Evolutionary conservation across 345 rosid species (phyloP), one percentile per base, ranked within the genome.

Genomic region (Nephelium lappaceum): DNA sequence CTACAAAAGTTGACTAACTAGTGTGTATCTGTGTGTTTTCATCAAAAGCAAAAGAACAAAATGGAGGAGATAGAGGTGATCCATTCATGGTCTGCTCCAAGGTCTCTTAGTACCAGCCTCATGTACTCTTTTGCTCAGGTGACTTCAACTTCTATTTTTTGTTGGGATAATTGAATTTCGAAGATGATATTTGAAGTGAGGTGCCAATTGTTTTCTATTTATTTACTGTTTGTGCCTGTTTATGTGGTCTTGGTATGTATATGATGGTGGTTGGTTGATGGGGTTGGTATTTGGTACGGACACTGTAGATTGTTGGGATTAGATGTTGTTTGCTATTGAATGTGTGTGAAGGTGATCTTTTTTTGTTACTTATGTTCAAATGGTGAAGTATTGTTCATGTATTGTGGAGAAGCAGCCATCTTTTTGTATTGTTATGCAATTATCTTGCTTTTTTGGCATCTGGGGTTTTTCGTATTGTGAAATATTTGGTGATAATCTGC

Each of bases 81-180:
- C 47, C 98, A 95, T 69, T 87, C 92, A 23, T 91, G 97, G 97
- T 93, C 98, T 61, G 85, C 93, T n/a, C 97, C 98, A 77, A 86
- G 98, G 77, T 93, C 98, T 15, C 97, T 95, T 74, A 95, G 97
- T 77, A 93, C 97, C 80, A 64, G 90, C 72, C 91, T 95, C 78
- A 85, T 91, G 95, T 95, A 95, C 85, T 93, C 97, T 77, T 95
- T 95, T 85, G 83, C 95, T 27, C 94, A 93, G 95, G 95, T 93
- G 64, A 49, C 49, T 61, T 53, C 21, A 57, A 14, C 61, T 41
- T 16, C 24, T 77, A 5, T 18, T 69, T 6, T 16, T 68, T 36
- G 19, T 47, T 10, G 11, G 57, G 15, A 45, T 24, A 69, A 45
- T 69, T 23, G 19, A 47, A 21, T 1, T 45, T 45, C 2, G 24